Evolutionary conservation across 805 yeast genomes (phyloP), one percentile per base, ranked within the genome.

Genomic region (Starmera caribaea): DNA sequence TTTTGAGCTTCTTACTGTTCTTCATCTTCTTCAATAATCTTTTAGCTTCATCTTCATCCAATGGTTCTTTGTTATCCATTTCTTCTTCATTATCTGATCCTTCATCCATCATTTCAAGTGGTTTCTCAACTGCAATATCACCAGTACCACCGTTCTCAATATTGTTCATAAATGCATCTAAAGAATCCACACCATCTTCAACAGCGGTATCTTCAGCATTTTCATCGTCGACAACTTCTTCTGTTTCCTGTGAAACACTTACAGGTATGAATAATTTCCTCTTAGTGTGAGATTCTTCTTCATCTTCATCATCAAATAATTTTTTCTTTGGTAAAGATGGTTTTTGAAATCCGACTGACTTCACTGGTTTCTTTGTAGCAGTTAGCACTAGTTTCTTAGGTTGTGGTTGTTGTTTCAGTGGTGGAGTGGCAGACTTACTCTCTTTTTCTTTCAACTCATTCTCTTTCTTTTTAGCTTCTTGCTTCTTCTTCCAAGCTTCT

Each of bases 401-500:
- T 34, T 34, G 12, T 16, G 26, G 34, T 1, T 2, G 5, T 17
- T 32, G 26, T 13, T 17, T 12, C 12, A 16, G 8, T 30, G 8
- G 7, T n/a, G 34, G 15, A 32, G 34, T 14, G 6, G 21, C 26
- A 38, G 43, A 21, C 16, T 21, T 16, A 14, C 16, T 33, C 7
- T 38, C 9, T 4, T 42, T 46, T 45, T 44, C 36, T 35, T 32
- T 48, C 38, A 37, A 46, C 39, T 45, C 51, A 30, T 43, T 45
- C 16, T 41, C 51, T 38, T 32, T 52, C 53, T 48, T 58, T 38
- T 45, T 34, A 39, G 46, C 54, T 17, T 46, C 49, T 41, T 60
- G 64, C 46, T 63, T 66, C 58, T 55, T 61, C 53, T 72, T 74
- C 80, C 81, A 76, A 21, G 72, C 75, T 41, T 69, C 73, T 0